Evolutionary conservation across 148 eudicot species (phyloP).

Genomic region (Gaultheria prostrata): DNA sequence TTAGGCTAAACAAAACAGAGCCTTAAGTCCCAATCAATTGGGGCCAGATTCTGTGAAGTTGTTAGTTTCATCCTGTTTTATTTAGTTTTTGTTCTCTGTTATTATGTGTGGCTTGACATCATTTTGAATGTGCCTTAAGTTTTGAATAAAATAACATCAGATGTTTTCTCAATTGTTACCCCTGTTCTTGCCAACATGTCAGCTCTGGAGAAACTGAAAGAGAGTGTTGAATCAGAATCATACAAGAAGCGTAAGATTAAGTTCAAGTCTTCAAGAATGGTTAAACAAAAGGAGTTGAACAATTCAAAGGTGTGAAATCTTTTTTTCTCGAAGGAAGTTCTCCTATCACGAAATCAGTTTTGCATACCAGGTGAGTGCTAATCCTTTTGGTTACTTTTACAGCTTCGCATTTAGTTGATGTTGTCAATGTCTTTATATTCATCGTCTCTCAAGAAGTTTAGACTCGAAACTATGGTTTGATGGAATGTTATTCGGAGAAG

Average conservation of each 20-base stretch:
- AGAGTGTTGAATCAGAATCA: constrained; percentile 50
- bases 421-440: not conserved
- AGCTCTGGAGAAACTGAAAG: constrained; percentile 70
- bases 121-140: not conserved
- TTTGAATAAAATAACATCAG: not conserved
- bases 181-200: constrained; percentile 20
- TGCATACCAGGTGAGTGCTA: constrained; percentile 18
- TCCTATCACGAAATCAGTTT: constrained; percentile 15
- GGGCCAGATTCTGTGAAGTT: no score
- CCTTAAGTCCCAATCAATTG: no score
- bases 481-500: constrained; percentile 15
- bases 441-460: not conserved
- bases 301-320: constrained; percentile 11
- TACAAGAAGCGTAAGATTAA: constrained; percentile 46
- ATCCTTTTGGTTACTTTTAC: not conserved
- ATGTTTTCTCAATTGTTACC: not conserved
- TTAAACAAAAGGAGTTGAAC: constrained; percentile 14
- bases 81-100: not conserved
- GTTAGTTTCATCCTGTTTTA: not conserved
- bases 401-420: not conserved
- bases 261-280: constrained; percentile 28
- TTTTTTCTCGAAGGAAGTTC: not conserved
- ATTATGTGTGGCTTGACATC: not conserved
- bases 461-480: not conserved
- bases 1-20: no score